Evolutionary conservation across 2,329 filamentous ascomycete species (phyloP), one percentile per base, ranked within the genome.

Genomic region (Cryphonectria parasitica): DNA sequence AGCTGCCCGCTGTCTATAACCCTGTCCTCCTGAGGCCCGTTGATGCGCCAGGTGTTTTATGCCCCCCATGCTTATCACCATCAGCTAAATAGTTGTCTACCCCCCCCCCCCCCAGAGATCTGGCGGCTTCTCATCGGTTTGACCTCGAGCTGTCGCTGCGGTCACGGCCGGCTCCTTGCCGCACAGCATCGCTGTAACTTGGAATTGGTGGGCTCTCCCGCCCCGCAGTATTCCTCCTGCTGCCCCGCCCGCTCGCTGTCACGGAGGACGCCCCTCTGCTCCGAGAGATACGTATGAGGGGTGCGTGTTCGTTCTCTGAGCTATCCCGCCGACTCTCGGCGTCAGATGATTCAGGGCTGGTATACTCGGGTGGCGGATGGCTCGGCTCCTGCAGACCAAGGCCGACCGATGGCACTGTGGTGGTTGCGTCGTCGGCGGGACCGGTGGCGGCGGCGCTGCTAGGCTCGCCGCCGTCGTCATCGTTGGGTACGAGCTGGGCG

Each of bases 181-280:
- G 82, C 58, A 94, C 85, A 1, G 92, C 93, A 71, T 93, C 92
- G 78, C 90, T 92, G 78, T 97, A 97, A 76, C 89, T 95, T 2
- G 93, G 93, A 73, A 96, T 94, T 0, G 93, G 92, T 34, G 92
- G 91, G 39, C 82, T 80, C 31, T 75, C 76, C 28, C 79, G 77
- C 45, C 78, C 78, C 41, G 70, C 67, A 41, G 64, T 71, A 58
- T 69, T 73, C 72, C 72, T 77, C 73, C 22, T 76, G 66, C 22
- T 76, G 65, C 39, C 75, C 61, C 66, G 78, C 72, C 75, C 67
- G 58, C 75, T 72, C 17, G 78, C 69, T 0, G 85, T 83, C 0
- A 82, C 80, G 74, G 85, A 77, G 1, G 88, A 88, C 62, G 79
- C 81, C 3, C 84, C 85, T 31, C 87, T 83, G 72, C 82, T 86